Evolutionary conservation across 768 basidiomycete species (phyloP).

Genomic region (Coprinellus aureogranulatus): DNA sequence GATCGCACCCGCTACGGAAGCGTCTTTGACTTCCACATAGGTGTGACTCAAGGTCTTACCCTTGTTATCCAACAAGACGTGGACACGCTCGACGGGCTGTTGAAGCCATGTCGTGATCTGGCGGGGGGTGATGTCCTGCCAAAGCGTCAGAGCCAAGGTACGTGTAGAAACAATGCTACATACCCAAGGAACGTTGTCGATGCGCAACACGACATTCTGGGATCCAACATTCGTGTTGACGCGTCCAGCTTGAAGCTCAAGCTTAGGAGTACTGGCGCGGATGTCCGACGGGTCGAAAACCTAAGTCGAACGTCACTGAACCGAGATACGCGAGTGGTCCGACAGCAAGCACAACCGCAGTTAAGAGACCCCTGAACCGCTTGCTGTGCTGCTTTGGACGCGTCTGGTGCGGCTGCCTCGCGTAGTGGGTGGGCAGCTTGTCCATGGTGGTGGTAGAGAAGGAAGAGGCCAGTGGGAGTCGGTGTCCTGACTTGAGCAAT

Average conservation of each 20-base stretch:
- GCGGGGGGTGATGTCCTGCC: constrained; percentile 81
- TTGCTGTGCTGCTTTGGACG: not conserved
- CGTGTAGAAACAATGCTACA: constrained; percentile 17
- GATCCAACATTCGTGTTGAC: constrained; percentile 9
- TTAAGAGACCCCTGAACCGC: constrained; percentile 20
- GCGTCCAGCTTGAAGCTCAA: constrained; percentile 24
- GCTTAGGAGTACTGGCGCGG: constrained; percentile 45
- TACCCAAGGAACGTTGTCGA: constrained; percentile 91
- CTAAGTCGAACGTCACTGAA: constrained; percentile 36
- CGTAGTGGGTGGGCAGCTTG: constrained; percentile 28
- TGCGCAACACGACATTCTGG: constrained; percentile 63
- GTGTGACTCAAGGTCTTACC: constrained; percentile 87
- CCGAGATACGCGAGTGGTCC: constrained; percentile 25
- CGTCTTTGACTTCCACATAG: constrained; percentile 68
- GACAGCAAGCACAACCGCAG: constrained; percentile 22
- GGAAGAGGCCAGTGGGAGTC: not conserved
- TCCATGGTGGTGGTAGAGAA: constrained; percentile 24
- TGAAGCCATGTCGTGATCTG: constrained; percentile 68
- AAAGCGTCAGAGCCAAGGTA: constrained; percentile 5
- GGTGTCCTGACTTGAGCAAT: no score
- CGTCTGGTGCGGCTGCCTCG: constrained; percentile 7
- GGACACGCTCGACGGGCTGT: constrained; percentile 66
- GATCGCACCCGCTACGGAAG: constrained; percentile 62
- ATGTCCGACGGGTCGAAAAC: constrained; percentile 33
- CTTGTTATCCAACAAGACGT: constrained; percentile 76